Conservation (phyloP, 2,329 filamentous ascomycete genomes). For the Delphinella strobiligena region DNA sequence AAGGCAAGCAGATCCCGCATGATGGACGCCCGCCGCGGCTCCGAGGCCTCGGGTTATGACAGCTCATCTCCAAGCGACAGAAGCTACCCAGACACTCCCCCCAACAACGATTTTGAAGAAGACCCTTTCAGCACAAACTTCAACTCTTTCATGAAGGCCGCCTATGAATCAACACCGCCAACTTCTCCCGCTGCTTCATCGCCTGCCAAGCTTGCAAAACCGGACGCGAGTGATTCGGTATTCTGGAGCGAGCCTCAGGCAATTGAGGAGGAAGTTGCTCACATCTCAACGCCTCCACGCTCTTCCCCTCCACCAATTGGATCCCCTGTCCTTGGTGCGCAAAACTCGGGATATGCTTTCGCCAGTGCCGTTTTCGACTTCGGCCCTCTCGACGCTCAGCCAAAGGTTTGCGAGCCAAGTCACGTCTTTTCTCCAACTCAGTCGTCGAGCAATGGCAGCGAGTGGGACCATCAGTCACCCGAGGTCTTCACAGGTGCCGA, state of each 20-base stretch:
- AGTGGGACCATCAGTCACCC: constrained; percentile 4
- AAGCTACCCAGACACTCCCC: constrained; percentile 10
- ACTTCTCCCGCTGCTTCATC: constrained; percentile 9
- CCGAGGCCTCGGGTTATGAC: constrained; percentile 6
- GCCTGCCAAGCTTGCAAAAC: constrained; percentile 1
- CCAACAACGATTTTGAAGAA: constrained; percentile 4
- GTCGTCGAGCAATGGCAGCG: constrained; percentile 2
- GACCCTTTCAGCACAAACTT: constrained; percentile 6
- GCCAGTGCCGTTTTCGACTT: constrained; percentile 8
- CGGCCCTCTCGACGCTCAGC: constrained; percentile 10
- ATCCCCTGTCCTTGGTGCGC: constrained; percentile 4
- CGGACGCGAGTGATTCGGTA: background rate
- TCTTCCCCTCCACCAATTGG: constrained; percentile 4
- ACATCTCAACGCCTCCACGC: background rate
- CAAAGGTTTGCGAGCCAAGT: constrained; percentile 4
- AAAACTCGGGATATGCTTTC: constrained; percentile 6
- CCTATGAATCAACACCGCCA: constrained; percentile 8
- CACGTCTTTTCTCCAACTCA: constrained; percentile 7
- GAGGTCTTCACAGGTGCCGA: background rate
- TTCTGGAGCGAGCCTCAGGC: constrained; percentile 4
- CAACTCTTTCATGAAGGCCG: constrained; percentile 7
- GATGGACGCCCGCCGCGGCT: constrained; percentile 17
- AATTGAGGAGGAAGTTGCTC: background rate
- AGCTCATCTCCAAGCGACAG: constrained; percentile 8
- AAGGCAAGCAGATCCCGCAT: constrained; percentile 44